Evolutionary conservation across 805 yeast species (phyloP).

Genomic region (Candida montana): DNA sequence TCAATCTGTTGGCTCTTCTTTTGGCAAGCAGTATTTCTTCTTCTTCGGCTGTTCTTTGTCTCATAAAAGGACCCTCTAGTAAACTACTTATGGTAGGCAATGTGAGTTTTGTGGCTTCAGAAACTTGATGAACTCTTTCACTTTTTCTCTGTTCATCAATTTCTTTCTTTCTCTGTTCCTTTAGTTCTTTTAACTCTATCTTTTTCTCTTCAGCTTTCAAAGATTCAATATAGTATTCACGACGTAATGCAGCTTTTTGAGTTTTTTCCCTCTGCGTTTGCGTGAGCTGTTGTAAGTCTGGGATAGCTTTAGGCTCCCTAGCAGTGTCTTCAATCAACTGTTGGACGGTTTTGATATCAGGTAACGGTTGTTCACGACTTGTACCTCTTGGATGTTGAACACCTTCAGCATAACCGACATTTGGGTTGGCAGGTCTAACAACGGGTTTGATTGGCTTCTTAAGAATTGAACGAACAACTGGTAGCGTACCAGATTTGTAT

Average conservation of each 20-base stretch:
- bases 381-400: slow-evolving; percentile 62
- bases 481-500: slow-evolving; percentile 75
- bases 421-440: slow-evolving; percentile 41
- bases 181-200: slow-evolving; percentile 30
- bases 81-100: slow-evolving; percentile 73
- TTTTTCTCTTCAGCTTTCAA: slow-evolving; percentile 31
- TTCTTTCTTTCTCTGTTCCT: slow-evolving; percentile 24
- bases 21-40: slow-evolving; percentile 48
- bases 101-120: slow-evolving; percentile 56
- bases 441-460: slow-evolving; percentile 45
- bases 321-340: slow-evolving; percentile 53
- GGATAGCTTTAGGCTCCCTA: slow-evolving; percentile 35
- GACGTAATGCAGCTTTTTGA: slow-evolving; percentile 57
- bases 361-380: slow-evolving; percentile 48
- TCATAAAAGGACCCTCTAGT: slow-evolving; percentile 64
- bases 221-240: slow-evolving; percentile 63
- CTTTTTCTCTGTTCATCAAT: slow-evolving; percentile 26
- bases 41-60: slow-evolving; percentile 71
- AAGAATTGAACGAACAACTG: slow-evolving; percentile 70
- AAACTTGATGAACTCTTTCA: slow-evolving; percentile 34
- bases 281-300: slow-evolving; percentile 19
- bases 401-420: slow-evolving; percentile 68
- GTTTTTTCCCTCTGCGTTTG: slow-evolving; percentile 25
- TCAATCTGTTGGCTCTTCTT: slow-evolving; percentile 61
- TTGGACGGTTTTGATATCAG: slow-evolving; percentile 52